These are phyloP conservation scores for Lagenaria siceraria DNA, from an alignment of 306 rosid species.

Conservation along the genomic window DNA sequence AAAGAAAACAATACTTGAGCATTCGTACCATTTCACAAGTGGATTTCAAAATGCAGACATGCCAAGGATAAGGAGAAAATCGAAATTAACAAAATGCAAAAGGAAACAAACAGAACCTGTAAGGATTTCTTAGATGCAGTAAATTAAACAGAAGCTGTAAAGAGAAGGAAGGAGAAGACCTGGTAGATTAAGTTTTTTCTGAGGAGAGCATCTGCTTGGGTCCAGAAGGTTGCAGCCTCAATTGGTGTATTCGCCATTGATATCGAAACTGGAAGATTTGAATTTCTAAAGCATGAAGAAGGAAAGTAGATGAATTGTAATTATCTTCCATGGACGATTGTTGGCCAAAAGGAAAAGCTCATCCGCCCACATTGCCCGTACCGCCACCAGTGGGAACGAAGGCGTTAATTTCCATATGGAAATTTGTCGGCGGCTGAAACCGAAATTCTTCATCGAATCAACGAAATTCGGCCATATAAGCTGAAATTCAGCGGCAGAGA, in stretches of 20 bases:
- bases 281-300: not conserved
- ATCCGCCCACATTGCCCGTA: not conserved
- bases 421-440: not conserved
- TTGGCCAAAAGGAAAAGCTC: not conserved
- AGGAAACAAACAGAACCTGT: not conserved
- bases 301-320: not conserved
- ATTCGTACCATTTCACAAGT: not conserved
- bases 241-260: constrained; percentile 28
- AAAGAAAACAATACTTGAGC: not conserved
- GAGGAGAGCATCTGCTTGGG: constrained; percentile 83
- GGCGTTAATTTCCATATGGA: not conserved
- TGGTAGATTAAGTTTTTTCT: constrained; percentile 70
- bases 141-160: not conserved
- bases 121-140: not conserved
- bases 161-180: constrained; percentile 23
- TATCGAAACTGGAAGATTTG: constrained; percentile 48
- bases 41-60: not conserved
- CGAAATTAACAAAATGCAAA: not conserved
- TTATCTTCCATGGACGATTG: not conserved
- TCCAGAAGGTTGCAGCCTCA: constrained; percentile 54
- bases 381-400: not conserved
- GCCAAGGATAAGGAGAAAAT: not conserved
- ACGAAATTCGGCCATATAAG: not conserved
- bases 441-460: not conserved
- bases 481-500: not conserved